phyloP scores from a whole-genome alignment of 2,329 filamentous ascomycete species.

The Botrytis fragariae region DNA sequence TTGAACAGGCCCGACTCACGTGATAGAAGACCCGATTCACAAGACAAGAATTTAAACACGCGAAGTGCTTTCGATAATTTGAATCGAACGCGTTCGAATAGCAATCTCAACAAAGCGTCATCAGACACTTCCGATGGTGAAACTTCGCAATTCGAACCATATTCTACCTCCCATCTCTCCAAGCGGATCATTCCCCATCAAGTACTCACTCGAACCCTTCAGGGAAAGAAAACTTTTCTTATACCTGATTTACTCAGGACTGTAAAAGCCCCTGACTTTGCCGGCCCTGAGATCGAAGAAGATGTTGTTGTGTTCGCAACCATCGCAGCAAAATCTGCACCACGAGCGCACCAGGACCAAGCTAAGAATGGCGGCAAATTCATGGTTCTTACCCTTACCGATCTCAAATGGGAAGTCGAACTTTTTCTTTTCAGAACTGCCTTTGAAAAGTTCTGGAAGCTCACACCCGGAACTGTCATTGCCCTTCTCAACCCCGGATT shows the following conservation, averaged over 20 bases:
- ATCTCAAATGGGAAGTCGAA: constrained; percentile 87
- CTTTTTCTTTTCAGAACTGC: constrained; percentile 89
- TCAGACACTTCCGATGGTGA: constrained; percentile 46
- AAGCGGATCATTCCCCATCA: constrained; percentile 80
- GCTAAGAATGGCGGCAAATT: constrained; percentile 69
- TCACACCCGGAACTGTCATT: constrained; percentile 86
- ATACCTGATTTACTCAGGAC: constrained; percentile 78
- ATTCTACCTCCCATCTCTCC: constrained; percentile 80
- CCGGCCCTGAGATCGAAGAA: constrained; percentile 76
- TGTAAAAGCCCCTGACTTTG: constrained; percentile 80
- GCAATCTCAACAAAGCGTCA: background rate
- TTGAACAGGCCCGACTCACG: constrained; percentile 11
- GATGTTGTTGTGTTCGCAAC: constrained; percentile 90
- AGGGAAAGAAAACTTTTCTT: constrained; percentile 71
- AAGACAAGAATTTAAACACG: background rate
- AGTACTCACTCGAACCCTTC: constrained; percentile 73
- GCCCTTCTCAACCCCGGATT: constrained; percentile 89
- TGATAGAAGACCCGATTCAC: constrained; percentile 5
- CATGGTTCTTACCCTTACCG: constrained; percentile 85
- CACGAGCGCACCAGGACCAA: constrained; percentile 58
- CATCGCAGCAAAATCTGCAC: constrained; percentile 83
- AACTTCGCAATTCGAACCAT: constrained; percentile 73
- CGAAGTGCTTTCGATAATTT: constrained; percentile 6
- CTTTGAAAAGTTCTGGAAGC: constrained; percentile 90
- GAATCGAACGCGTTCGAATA: constrained; percentile 31